phyloP scores from a whole-genome alignment of 148 eudicot species.

The Dianthus caryophyllus region DNA sequence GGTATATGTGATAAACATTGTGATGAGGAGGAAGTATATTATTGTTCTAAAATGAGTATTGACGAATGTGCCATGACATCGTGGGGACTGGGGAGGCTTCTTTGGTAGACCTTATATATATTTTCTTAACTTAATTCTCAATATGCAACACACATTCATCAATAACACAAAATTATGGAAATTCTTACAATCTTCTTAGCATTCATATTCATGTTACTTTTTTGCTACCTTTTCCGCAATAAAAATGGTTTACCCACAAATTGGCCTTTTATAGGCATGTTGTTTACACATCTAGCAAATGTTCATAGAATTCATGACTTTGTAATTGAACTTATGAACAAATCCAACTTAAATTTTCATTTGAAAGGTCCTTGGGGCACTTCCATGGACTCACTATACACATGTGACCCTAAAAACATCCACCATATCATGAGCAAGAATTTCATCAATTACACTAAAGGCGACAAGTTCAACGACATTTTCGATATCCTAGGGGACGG shows the following conservation, averaged over 20 bases:
- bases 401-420: constrained; percentile 38
- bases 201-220: constrained; percentile 3
- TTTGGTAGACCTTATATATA: too few species aligned
- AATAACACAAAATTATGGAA: constrained; percentile 15
- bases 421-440: constrained; percentile 53
- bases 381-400: constrained; percentile 35
- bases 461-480: constrained; percentile 34
- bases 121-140: too few species aligned
- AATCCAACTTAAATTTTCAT: constrained; percentile 23
- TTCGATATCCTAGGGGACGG: constrained; percentile 57
- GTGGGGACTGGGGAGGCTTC: too few species aligned
- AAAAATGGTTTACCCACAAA: constrained; percentile 29
- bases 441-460: constrained; percentile 52
- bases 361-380: constrained; percentile 58
- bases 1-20: too few species aligned
- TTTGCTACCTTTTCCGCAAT: constrained; percentile 11
- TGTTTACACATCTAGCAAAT: constrained; percentile 34
- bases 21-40: too few species aligned
- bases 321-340: constrained; percentile 11
- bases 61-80: too few species aligned
- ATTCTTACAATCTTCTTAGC: constrained; percentile 8
- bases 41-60: too few species aligned
- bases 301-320: constrained; percentile 27
- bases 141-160: too few species aligned
- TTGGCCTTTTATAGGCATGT: constrained; percentile 55